These are phyloP conservation scores for Rhynchosporium graminicola DNA, from an alignment of 2,329 filamentous ascomycete species.

Conservation along the genomic window DNA sequence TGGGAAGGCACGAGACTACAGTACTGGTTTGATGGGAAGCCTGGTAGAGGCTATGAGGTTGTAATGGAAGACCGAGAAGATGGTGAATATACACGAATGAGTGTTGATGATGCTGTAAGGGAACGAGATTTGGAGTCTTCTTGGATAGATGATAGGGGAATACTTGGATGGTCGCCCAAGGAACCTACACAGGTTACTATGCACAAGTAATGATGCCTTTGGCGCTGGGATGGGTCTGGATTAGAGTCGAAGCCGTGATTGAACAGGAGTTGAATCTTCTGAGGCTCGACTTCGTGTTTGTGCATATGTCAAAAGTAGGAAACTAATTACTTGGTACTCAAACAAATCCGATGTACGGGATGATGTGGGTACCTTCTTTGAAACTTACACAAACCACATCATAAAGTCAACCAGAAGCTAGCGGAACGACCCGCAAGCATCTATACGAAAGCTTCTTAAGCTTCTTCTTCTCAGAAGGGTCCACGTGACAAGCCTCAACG, in stretches of 20 bases:
- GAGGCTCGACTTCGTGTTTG: background rate
- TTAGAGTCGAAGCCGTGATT: slow-evolving; percentile 9
- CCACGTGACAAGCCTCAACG: slow-evolving; percentile 11
- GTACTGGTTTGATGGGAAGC: slow-evolving; percentile 32
- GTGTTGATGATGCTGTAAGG: slow-evolving; percentile 11
- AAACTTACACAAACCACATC: background rate
- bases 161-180: slow-evolving; percentile 3
- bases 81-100: slow-evolving; percentile 17
- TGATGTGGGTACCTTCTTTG: no score
- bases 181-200: slow-evolving; percentile 1
- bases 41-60: slow-evolving; percentile 28
- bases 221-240: background rate
- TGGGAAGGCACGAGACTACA: slow-evolving; percentile 34
- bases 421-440: no score
- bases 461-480: background rate
- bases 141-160: slow-evolving; percentile 30
- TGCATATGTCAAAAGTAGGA: background rate
- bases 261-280: slow-evolving; percentile 4
- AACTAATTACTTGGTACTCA: background rate
- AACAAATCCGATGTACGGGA: background rate
- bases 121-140: slow-evolving; percentile 30
- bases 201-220: background rate
- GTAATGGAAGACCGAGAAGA: slow-evolving; percentile 24
- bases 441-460: background rate
- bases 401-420: slow-evolving; percentile 1